Evolutionary conservation across 106 monocot genomes (phyloP), one percentile per base, ranked within the genome.

Genomic region (Allium fistulosum): DNA sequence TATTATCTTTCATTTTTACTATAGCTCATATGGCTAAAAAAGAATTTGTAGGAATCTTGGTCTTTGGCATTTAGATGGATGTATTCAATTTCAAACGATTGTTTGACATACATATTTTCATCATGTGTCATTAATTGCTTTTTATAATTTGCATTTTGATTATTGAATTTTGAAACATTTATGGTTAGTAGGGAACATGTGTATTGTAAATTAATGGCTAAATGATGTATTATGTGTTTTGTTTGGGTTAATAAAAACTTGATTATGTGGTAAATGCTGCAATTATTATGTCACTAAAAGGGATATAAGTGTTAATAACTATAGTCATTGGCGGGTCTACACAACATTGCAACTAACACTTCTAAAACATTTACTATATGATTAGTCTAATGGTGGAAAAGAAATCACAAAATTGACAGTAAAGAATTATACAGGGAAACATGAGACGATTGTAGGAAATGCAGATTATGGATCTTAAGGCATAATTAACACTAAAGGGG

Each of bases 31-130:
- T 99, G 97, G 92, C 92, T 92, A 65, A 99, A 99, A 74, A 89
- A 99, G 67, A 99, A 99, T 65, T 77, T 99, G 85, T 76, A 86
- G 77, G 97, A 92, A 76, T 89, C 97, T 69, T 99, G 97, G 97
- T 92, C 92, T 53, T 71, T 99, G 86, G 84, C 74, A 4, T 85
- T 82, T 62, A 92, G 97, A 66, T 99, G 97, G 92, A 99, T 99
- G 97, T 92, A 97, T 1, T 22, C 22, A 22, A 22, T 22, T 83
- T 76, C 92, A 74, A 99, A 92, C 57, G 97, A 99, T 65, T 92
- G 97, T 92, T 78, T 99, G 76, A 62, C 97, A 72, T 99, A 84
- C 74, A 92, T 22, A 92, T 92, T 97, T 22, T 0, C 22, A 22
- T 22, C 22, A 22, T 1, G 59, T 17, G 53, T 49, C 15, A 27